A percentile compares a stretch with the other conserved stretches of the same genome.
Evolutionary conservation across 2,329 filamentous ascomycete species (phyloP).

Genomic region (Penicillium glabrum): DNA sequence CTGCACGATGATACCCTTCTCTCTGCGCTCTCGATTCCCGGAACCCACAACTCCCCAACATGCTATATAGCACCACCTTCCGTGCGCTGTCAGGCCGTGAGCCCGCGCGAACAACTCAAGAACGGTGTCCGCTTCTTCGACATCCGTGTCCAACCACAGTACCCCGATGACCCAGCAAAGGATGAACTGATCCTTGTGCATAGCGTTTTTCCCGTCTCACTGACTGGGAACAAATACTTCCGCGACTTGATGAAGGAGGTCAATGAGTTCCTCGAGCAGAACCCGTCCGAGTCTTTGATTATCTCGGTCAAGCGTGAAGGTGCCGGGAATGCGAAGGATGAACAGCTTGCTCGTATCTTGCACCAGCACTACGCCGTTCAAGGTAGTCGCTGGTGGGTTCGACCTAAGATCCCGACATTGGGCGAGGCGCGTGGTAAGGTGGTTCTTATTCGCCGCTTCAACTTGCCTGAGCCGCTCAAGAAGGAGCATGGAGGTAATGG

Average conservation of each 20-base stretch:
- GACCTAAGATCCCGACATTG: constrained; percentile 72
- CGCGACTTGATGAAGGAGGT: constrained; percentile 68
- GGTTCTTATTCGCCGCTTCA: constrained; percentile 80
- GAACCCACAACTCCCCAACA: constrained; percentile 93
- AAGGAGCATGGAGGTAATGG: constrained; percentile 50
- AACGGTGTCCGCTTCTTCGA: constrained; percentile 96
- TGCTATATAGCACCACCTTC: constrained; percentile 82
- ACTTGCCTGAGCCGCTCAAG: constrained; percentile 53
- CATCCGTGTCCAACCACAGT: constrained; percentile 72
- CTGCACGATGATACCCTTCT: constrained; percentile 71
- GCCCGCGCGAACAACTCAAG: constrained; percentile 72
- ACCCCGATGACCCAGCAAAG: constrained; percentile 56
- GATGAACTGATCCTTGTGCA: constrained; percentile 81
- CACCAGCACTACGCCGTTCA: constrained; percentile 65
- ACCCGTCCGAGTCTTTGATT: constrained; percentile 80
- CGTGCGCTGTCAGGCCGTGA: constrained; percentile 86
- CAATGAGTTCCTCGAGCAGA: constrained; percentile 71
- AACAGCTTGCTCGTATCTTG: constrained; percentile 73
- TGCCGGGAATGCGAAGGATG: constrained; percentile 74
- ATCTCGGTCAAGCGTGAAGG: constrained; percentile 92
- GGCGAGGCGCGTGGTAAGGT: constrained; percentile 79
- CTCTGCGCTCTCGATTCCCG: constrained; percentile 82
- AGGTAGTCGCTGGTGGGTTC: constrained; percentile 72
- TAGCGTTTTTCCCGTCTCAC: constrained; percentile 80
- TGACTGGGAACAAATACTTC: constrained; percentile 80